Evolutionary conservation across 805 yeast genomes (phyloP), one percentile per base, ranked within the genome.

Genomic region (Torulaspora quercuum): DNA sequence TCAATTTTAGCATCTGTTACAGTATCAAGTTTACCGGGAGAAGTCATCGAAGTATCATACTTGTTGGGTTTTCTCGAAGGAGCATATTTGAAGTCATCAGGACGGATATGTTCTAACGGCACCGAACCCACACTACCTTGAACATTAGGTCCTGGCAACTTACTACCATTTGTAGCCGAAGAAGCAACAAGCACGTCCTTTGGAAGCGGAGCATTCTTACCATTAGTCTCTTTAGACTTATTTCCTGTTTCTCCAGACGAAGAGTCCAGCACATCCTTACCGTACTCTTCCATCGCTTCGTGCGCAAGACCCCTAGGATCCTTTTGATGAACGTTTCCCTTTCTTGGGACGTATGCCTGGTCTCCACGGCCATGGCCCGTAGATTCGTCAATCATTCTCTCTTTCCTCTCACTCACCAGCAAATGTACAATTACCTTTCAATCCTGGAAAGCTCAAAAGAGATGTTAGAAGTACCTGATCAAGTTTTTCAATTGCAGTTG

Each of bases 11-110:
- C 27, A 9, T 51, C 52, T 7, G 42, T 29, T 6, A 50, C 28
- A 3, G 25, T 38, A 20, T 50, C 53, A 19, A 50, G 32, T 12
- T 47, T 41, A 7, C 55, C 52, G 10, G 54, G 55, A 10, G 31
- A 45, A 17, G 42, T 49, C 25, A 56, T 54, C 7, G 64, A 59
- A 10, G 65, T 54, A 31, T 57, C 65, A n/a, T 27, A 42, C 35
- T 41, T 21, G 25, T 59, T 60, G n/a, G 36, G 41, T 14, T 50
- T 45, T 37, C 63, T 52, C 1, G 56, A 46, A 10, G 55, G 53
- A 2, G 48, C 50, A 6, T 29, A 26, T 23, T 39, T 34, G 29
- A 42, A 37, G 13, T 50, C 49, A 6, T 45, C 41, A 4, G 61
- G 57, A 30, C 50, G 55, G 7, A 57, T 39, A 8, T 46, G 42